These are phyloP conservation scores for Ogataea philodendri DNA, from an alignment of 805 yeast species.

Conservation along the genomic window DNA sequence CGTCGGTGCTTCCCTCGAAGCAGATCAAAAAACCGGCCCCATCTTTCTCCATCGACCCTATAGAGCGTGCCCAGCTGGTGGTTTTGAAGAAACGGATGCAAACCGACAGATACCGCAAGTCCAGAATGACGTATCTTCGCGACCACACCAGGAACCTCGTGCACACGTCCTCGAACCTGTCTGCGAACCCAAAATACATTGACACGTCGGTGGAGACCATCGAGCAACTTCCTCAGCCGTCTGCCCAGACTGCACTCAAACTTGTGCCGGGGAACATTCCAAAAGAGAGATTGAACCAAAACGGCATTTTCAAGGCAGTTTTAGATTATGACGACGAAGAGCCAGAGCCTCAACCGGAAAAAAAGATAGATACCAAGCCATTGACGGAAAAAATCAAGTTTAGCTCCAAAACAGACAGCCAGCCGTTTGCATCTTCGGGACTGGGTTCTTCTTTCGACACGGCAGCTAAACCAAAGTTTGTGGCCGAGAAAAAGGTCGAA, in stretches of 20 bases:
- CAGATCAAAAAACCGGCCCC: slow-evolving; percentile 1
- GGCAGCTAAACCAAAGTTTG: slow-evolving; percentile 18
- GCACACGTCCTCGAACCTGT: slow-evolving; percentile 12
- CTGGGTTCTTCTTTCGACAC: slow-evolving; percentile 19
- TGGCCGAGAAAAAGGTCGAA: slow-evolving; percentile 6
- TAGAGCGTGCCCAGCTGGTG: slow-evolving; percentile 34
- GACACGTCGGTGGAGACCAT: slow-evolving; percentile 27
- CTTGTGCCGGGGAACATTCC: slow-evolving; percentile 16
- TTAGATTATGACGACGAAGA: slow-evolving; percentile 20
- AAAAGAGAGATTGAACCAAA: slow-evolving; percentile 23
- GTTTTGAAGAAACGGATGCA: slow-evolving; percentile 38
- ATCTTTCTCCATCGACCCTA: slow-evolving; percentile 29
- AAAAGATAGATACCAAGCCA: slow-evolving; percentile 12
- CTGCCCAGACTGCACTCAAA: not conserved
- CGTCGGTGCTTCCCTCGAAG: not conserved
- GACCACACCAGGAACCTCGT: slow-evolving; percentile 31
- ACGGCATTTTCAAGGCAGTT: slow-evolving; percentile 25
- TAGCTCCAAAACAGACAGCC: slow-evolving; percentile 12
- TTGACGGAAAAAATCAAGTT: slow-evolving; percentile 28
- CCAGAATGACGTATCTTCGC: slow-evolving; percentile 44
- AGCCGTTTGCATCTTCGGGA: slow-evolving; percentile 18
- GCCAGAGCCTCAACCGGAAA: slow-evolving; percentile 5
- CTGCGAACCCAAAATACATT: slow-evolving; percentile 19
- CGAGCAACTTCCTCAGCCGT: slow-evolving; percentile 13
- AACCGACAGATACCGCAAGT: slow-evolving; percentile 44